Conservation (phyloP, 805 yeast genomes). For the Kuraishia capsulata region DNA sequence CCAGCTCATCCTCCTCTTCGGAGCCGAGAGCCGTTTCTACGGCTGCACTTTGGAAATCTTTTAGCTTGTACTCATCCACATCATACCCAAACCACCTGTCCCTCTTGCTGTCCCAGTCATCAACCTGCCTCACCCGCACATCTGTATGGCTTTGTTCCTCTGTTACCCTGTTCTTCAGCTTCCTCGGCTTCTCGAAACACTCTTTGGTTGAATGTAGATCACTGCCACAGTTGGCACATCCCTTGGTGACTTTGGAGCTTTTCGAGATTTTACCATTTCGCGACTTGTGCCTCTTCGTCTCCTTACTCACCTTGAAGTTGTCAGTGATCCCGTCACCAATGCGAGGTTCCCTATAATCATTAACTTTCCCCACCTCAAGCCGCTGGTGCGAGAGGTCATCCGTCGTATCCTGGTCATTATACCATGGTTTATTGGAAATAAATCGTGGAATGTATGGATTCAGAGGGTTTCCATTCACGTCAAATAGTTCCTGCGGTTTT, state of each 20-base stretch:
- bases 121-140: slow-evolving; percentile 16
- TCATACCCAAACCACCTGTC: slow-evolving; percentile 83
- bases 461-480: not conserved
- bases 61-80: slow-evolving; percentile 34
- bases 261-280: too few relatives aligned
- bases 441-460: slow-evolving; percentile 26
- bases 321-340: slow-evolving; percentile 52
- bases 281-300: slow-evolving; percentile 4
- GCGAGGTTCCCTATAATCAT: slow-evolving; percentile 39
- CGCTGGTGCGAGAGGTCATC: slow-evolving; percentile 53
- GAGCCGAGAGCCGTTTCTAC: slow-evolving; percentile 7
- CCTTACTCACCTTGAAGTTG: slow-evolving; percentile 13
- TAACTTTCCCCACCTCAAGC: slow-evolving; percentile 26
- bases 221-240: slow-evolving; percentile 54
- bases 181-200: slow-evolving; percentile 50
- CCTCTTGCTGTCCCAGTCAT: slow-evolving; percentile 59
- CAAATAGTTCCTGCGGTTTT: not conserved
- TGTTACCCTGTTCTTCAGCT: slow-evolving; percentile 14
- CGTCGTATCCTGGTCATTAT: slow-evolving; percentile 9
- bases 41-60: slow-evolving; percentile 17
- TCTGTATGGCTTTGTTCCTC: slow-evolving; percentile 7
- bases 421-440: slow-evolving; percentile 33
- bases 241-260: slow-evolving; percentile 4
- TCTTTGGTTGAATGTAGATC: slow-evolving; percentile 38
- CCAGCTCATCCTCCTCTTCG: slow-evolving; percentile 36